Evolutionary conservation across 2,329 filamentous ascomycete genomes (phyloP).

Genomic region (Talaromyces marneffei): DNA sequence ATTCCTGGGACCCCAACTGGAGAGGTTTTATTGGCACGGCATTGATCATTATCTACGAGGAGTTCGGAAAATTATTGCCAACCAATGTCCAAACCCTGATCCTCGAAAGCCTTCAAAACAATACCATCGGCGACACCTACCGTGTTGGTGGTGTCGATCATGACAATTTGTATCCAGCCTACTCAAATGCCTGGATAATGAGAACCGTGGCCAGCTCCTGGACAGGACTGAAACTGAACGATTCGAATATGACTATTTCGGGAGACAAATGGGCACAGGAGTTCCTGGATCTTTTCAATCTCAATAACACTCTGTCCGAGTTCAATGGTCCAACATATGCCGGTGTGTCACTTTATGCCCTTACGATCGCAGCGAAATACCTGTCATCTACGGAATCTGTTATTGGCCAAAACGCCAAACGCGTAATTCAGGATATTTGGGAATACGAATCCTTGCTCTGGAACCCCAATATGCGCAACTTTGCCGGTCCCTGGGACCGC

Average conservation of each 20-base stretch:
- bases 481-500: constrained; percentile 61
- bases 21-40: constrained; percentile 57
- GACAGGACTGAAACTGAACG: constrained; percentile 50
- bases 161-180: constrained; percentile 59
- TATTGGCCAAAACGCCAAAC: constrained; percentile 48
- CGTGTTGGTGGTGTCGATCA: constrained; percentile 55
- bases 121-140: constrained; percentile 55
- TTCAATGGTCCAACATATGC: constrained; percentile 61
- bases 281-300: constrained; percentile 53
- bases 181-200: constrained; percentile 60
- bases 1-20: constrained; percentile 61
- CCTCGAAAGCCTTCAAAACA: constrained; percentile 50
- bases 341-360: constrained; percentile 55
- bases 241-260: constrained; percentile 54
- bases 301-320: constrained; percentile 54
- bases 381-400: constrained; percentile 46
- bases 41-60: constrained; percentile 54
- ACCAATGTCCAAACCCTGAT: constrained; percentile 40
- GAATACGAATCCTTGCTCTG: constrained; percentile 48
- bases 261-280: constrained; percentile 54
- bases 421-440: constrained; percentile 53
- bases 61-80: constrained; percentile 48
- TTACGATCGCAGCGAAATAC: constrained; percentile 58
- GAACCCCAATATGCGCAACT: constrained; percentile 54
- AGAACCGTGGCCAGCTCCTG: constrained; percentile 56